Evolutionary conservation across 805 yeast genomes (phyloP), one percentile per base, ranked within the genome.

Genomic region (Teunomyces kruisii): DNA sequence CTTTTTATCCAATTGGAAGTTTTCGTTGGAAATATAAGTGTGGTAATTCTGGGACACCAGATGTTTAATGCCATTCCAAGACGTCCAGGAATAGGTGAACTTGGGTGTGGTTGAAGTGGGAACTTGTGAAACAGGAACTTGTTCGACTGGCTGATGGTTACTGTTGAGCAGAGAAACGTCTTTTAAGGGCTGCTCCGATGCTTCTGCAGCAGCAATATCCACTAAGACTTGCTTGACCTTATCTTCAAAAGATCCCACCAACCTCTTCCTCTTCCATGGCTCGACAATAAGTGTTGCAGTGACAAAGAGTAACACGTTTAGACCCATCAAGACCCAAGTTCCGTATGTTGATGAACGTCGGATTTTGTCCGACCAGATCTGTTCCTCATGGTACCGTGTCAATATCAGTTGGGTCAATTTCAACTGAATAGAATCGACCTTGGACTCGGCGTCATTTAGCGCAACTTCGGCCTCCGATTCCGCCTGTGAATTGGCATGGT

Each of bases 301-400:
- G 3, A 90, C 58, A 52, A 94, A 90, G 22, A 95, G 64, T 7
- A 86, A 42, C 19, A 92, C 76, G 67, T 94, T 94, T 51, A 89
- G 77, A 1, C 89, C 94, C 96, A 91, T 89, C 35, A 94, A 73
- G 3, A 84, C 69, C 76, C 94, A 82, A 0, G 99, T 94, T 2
- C 98, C 99, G 96, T 97, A 94, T 0, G 98, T 91, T 5, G 96
- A 88, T 4, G 96, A 89, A 52, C 91, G 79, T 49, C 99, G 74
- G 48, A 94, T 94, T 64, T 91, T 91, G 66, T 94, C 99, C 1
- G 97, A 88, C 98, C 99, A 94, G 6, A 94, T 81, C 64, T 94
- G 98, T 58, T 94, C 99, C 62, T 94, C 98, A 51, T 92, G 96
- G 57, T 94, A 94, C 54, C 98, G 72, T 1, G 90, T 83, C 57